These are phyloP conservation scores for Lathyrus oleraceus DNA, from an alignment of 306 rosid species.

Conservation along the genomic window DNA sequence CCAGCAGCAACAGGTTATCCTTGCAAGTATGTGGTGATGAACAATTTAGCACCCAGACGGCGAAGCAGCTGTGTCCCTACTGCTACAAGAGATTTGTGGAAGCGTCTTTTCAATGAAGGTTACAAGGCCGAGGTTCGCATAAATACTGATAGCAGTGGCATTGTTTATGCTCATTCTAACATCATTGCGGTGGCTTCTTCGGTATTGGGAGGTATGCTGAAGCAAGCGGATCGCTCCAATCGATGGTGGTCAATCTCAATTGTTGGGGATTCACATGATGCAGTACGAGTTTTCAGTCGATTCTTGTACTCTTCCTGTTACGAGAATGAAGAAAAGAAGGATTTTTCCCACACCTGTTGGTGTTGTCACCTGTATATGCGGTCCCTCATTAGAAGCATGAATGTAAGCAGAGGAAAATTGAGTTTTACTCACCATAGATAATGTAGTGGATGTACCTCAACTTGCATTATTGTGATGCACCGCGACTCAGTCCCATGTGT, in stretches of 20 bases:
- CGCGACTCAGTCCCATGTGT: slow-evolving; percentile 73
- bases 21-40: slow-evolving; percentile 25
- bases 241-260: slow-evolving; percentile 53
- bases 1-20: slow-evolving; percentile 30
- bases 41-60: slow-evolving; percentile 38
- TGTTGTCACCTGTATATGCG: slow-evolving; percentile 67
- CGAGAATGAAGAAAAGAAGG: slow-evolving; percentile 72
- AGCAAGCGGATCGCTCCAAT: slow-evolving; percentile 39
- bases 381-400: slow-evolving; percentile 80
- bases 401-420: slow-evolving; percentile 55
- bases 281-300: slow-evolving; percentile 77
- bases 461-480: slow-evolving; percentile 82
- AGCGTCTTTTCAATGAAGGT: slow-evolving; percentile 67
- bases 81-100: slow-evolving; percentile 62
- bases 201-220: slow-evolving; percentile 60
- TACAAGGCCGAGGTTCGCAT: slow-evolving; percentile 77
- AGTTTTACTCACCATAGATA: slow-evolving; percentile 58
- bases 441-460: too few species aligned
- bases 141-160: slow-evolving; percentile 56
- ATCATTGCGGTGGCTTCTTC: slow-evolving; percentile 77
- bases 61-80: slow-evolving; percentile 49
- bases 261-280: slow-evolving; percentile 67
- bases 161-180: slow-evolving; percentile 79
- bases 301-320: slow-evolving; percentile 71
- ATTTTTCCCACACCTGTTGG: slow-evolving; percentile 59